Conservation (phyloP, 2,329 filamentous ascomycete genomes). For the Pseudogymnoascus sp. region DNA sequence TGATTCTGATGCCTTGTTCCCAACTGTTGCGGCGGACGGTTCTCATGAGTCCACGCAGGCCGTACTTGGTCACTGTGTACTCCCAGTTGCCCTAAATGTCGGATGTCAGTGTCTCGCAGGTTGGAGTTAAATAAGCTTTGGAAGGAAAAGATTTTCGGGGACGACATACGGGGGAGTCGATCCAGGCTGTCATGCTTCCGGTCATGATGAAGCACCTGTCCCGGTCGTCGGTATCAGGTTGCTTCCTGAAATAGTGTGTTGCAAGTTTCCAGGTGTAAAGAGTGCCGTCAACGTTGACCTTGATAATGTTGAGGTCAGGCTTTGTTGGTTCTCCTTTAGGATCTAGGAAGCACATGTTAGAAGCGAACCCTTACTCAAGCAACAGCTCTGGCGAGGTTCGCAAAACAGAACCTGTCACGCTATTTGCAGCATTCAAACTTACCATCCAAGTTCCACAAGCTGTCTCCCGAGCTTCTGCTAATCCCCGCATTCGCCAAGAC, state of each 20-base stretch:
- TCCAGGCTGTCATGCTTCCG: conserved; percentile 39
- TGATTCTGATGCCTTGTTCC: conserved; percentile 38
- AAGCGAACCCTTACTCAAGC: too few species aligned
- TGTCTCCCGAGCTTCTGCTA: conserved; percentile 27
- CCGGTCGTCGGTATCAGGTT: conserved; percentile 30
- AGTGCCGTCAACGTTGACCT: conserved; percentile 35
- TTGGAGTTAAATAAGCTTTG: neutral
- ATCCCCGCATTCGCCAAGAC: conserved; percentile 43
- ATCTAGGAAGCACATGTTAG: too few species aligned
- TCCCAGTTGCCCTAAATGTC: conserved; percentile 17
- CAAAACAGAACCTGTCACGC: too few species aligned
- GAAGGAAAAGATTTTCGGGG: neutral
- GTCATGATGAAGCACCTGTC: conserved; percentile 43
- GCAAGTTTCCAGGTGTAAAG: conserved; percentile 40
- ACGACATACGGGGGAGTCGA: conserved; percentile 36
- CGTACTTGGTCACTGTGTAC: conserved; percentile 38
- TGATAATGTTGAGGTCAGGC: conserved; percentile 35
- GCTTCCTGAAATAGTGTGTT: conserved; percentile 36
- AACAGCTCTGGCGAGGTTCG: too few species aligned
- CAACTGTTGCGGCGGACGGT: conserved; percentile 32
- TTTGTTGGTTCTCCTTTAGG: conserved; percentile 25
- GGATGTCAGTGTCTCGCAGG: neutral
- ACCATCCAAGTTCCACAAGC: conserved; percentile 34
- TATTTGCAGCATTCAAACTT: conserved; percentile 3
- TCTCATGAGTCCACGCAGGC: conserved; percentile 36